Evolutionary conservation across 306 rosid genomes (phyloP).

Genomic region (Elaeagnus macrophylla): DNA sequence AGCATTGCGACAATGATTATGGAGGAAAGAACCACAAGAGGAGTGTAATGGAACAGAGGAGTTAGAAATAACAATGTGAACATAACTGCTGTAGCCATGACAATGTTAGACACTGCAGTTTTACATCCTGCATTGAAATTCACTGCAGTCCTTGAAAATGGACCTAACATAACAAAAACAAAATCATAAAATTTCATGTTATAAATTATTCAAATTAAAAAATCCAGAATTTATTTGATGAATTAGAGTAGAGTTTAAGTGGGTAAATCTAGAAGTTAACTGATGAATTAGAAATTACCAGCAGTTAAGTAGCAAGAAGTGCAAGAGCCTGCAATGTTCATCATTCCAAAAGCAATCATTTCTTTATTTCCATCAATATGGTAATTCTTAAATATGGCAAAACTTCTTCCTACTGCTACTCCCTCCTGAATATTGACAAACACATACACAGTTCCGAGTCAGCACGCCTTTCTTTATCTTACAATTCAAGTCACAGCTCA

Average conservation of each 20-base stretch:
- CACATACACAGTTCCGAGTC: too few relatives aligned
- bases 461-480: too few relatives aligned
- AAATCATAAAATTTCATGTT: too few relatives aligned
- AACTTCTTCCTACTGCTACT: slow-evolving; percentile 49
- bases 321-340: slow-evolving; percentile 48
- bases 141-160: slow-evolving; percentile 40
- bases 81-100: slow-evolving; percentile 41
- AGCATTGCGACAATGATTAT: slow-evolving; percentile 42
- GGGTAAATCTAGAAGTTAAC: neutral
- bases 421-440: slow-evolving; percentile 31
- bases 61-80: slow-evolving; percentile 35
- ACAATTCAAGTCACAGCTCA: too few relatives aligned
- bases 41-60: slow-evolving; percentile 42
- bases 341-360: slow-evolving; percentile 48
- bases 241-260: too few relatives aligned
- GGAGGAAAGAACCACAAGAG: slow-evolving; percentile 39
- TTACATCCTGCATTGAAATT: slow-evolving; percentile 52
- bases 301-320: slow-evolving; percentile 44
- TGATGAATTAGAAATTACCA: slow-evolving; percentile 10
- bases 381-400: slow-evolving; percentile 34
- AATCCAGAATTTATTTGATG: too few relatives aligned
- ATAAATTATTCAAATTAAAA: too few relatives aligned
- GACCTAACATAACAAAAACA: slow-evolving; percentile 18
- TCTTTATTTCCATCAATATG: slow-evolving; percentile 48
- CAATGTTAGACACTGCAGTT: slow-evolving; percentile 36